phyloP scores from a whole-genome alignment of 2,329 filamentous ascomycete species.

The Colletotrichum sp. region DNA sequence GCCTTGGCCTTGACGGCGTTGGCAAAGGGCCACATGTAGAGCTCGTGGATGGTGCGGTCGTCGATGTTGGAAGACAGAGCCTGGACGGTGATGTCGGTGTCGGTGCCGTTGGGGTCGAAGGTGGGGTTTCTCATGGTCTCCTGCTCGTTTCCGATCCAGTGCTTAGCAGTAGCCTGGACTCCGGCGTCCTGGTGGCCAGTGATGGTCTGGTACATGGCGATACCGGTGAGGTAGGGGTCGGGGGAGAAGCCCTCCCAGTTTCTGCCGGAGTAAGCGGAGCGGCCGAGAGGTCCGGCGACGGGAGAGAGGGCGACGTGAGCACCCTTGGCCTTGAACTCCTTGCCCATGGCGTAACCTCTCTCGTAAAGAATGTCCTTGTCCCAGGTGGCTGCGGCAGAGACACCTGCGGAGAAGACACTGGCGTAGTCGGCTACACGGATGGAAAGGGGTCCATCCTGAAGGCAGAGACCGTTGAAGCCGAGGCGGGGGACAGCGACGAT shows the following conservation, averaged over 20 bases:
- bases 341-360: constrained; percentile 44
- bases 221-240: constrained; percentile 71
- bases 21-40: constrained; percentile 40
- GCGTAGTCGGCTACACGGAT: constrained; percentile 46
- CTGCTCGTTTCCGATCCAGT: constrained; percentile 42
- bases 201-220: constrained; percentile 43
- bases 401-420: constrained; percentile 55
- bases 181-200: constrained; percentile 37
- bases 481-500: constrained; percentile 42
- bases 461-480: constrained; percentile 47
- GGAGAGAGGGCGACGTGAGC: constrained; percentile 70
- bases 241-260: constrained; percentile 71
- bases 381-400: constrained; percentile 70
- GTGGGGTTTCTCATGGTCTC: constrained; percentile 35
- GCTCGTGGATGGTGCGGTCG: constrained; percentile 64
- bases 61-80: constrained; percentile 53
- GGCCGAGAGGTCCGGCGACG: constrained; percentile 47
- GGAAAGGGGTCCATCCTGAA: constrained; percentile 41
- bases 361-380: constrained; percentile 69
- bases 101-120: constrained; percentile 27
- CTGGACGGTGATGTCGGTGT: constrained; percentile 28
- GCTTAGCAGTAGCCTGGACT: constrained; percentile 43
- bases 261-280: constrained; percentile 54
- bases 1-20: constrained; percentile 35
- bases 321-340: constrained; percentile 74